Base-by-base conservation (phyloP, 257 asterid species). In the Solanum peruvianum region DNA sequence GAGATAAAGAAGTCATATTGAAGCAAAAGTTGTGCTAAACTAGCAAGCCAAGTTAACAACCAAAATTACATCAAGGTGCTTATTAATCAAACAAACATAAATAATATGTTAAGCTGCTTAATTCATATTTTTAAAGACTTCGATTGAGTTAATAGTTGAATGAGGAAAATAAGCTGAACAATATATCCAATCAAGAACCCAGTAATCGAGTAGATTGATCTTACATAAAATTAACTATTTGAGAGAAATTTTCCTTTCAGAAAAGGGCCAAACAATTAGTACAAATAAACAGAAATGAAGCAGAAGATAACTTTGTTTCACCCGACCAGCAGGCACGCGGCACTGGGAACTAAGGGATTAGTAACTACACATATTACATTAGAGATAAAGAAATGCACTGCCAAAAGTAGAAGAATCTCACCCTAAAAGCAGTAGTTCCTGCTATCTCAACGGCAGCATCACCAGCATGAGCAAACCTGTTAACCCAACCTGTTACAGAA, bases 381-480 rank as follows among this genome's bases (percentile, higher is more conserved):
- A 70, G 83, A 23, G 12, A 72, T 33, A 62, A 52, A 23, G 67
- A 52, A 85, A 81, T 31, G 47, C 85, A 31, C 69, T 0, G 1
- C 31, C 45, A 52, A 56, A 56, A 75, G 77, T 44, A 69, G 73
- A 82, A 81, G 44, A 80, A 78, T 82, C 95, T 89, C 92, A 96
- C 98, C 92, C 94, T 91, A 69, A 89, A 86, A 66, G 99, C 98
- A n/a, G 98, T 95, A 92, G 86, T 94, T 90, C 92, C 99, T 78
- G 98, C 99, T 89, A 97, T 92, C 92, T 97, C 98, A 31, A 89
- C 94, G 41, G 99, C 99, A 67, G 99, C 89, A 86, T 96, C 98
- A 78, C 99, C 99, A 85, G 98, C 98, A 90, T 97, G 81, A 5
- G 99, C 99, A 90, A 97, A 94, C 90, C 98, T 94, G 95, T 97